These are phyloP conservation scores for Ophiognomonia clavigignenti-juglandacearum DNA, from an alignment of 2,329 filamentous ascomycete genomes.

Conservation along the genomic window DNA sequence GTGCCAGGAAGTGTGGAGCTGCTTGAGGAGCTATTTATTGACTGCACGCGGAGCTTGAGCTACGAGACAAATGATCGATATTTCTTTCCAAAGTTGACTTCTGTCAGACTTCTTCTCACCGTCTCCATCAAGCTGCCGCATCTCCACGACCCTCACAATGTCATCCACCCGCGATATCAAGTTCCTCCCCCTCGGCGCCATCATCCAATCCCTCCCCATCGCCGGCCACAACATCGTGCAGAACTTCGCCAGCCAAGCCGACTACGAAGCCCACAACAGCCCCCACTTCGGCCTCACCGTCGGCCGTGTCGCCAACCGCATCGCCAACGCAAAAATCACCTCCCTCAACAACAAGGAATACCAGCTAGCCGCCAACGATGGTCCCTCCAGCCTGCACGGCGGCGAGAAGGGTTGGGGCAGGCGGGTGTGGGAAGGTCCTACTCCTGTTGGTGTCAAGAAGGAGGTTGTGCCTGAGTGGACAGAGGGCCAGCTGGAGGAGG, in stretches of 20 bases:
- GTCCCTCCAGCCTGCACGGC: slow-evolving; percentile 70
- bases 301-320: slow-evolving; percentile 77
- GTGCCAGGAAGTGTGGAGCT: too few species aligned
- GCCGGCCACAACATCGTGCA: slow-evolving; percentile 82
- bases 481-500: slow-evolving; percentile 33
- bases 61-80: too few species aligned
- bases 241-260: slow-evolving; percentile 69
- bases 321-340: slow-evolving; percentile 66
- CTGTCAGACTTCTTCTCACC: too few species aligned
- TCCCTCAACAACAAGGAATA: slow-evolving; percentile 68
- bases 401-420: slow-evolving; percentile 77
- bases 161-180: slow-evolving; percentile 44
- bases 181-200: slow-evolving; percentile 72
- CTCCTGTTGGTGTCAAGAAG: slow-evolving; percentile 44
- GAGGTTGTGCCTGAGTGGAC: slow-evolving; percentile 33
- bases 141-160: slow-evolving; percentile 24
- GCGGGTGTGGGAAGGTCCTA: slow-evolving; percentile 69
- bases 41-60: too few species aligned
- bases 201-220: slow-evolving; percentile 76
- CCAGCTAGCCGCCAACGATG: slow-evolving; percentile 69
- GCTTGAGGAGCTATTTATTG: too few species aligned
- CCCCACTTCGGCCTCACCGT: slow-evolving; percentile 93
- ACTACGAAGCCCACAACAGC: slow-evolving; percentile 70
- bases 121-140: too few species aligned
- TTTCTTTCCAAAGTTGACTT: too few species aligned